phyloP scores from a whole-genome alignment of 179 eudicot genomes.

The Spinacia oleracea region DNA sequence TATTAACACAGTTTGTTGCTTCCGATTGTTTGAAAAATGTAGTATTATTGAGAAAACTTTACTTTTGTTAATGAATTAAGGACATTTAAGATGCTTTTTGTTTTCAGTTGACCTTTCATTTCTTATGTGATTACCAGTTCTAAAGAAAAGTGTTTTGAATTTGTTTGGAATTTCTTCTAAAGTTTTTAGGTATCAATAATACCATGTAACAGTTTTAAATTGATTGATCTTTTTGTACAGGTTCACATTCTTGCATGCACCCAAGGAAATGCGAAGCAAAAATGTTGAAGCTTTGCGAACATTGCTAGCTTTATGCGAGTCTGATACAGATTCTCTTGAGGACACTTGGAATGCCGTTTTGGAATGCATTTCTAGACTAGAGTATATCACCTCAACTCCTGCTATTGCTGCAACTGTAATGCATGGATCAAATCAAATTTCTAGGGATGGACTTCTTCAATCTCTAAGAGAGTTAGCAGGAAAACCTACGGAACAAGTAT shows the following conservation, averaged over 20 bases:
- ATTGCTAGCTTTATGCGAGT: slow-evolving; percentile 64
- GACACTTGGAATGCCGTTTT: slow-evolving; percentile 95
- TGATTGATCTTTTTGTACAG: slow-evolving; percentile 39
- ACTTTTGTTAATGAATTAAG: not conserved
- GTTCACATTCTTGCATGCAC: slow-evolving; percentile 93
- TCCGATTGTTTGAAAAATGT: not conserved
- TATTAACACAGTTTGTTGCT: not conserved
- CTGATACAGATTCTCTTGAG: slow-evolving; percentile 82
- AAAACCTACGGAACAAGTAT: slow-evolving; percentile 93
- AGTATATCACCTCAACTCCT: slow-evolving; percentile 74
- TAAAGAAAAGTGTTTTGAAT: not conserved
- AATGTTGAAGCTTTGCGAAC: slow-evolving; percentile 96
- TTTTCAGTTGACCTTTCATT: not conserved
- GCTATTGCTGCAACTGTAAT: slow-evolving; percentile 79
- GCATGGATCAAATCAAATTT: slow-evolving; percentile 91
- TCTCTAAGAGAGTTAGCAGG: slow-evolving; percentile 83
- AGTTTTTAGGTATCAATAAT: slow-evolving; percentile 2
- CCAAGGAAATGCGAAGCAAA: slow-evolving; percentile 95
- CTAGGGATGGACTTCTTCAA: slow-evolving; percentile 85
- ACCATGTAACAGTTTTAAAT: not conserved
- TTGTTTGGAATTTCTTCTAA: not conserved
- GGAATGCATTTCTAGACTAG: slow-evolving; percentile 95
- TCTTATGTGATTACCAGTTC: not conserved
- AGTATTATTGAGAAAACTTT: not conserved
- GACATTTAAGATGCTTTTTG: not conserved